phyloP scores from a whole-genome alignment of 768 basidiomycete species.

The Mycena galericulata region DNA sequence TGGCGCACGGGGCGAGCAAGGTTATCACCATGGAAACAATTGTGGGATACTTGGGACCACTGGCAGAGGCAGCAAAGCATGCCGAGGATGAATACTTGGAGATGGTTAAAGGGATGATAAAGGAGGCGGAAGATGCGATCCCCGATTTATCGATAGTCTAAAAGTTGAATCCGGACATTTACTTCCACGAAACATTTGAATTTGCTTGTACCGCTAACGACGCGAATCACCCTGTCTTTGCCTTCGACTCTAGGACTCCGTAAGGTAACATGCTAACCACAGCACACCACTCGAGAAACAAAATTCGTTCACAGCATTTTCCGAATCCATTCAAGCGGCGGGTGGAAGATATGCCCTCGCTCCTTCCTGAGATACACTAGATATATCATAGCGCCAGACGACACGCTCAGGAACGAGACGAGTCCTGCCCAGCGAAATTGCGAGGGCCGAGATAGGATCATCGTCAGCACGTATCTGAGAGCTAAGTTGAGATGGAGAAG shows the following conservation, averaged over 20 bases:
- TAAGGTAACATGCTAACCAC: no score
- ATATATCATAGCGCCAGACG: constrained; percentile 44
- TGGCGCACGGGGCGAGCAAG: constrained; percentile 19
- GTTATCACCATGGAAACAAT: constrained; percentile 27
- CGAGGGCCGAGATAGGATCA: constrained; percentile 36
- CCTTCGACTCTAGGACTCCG: no score
- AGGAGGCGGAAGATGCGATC: constrained; percentile 18
- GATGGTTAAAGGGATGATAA: constrained; percentile 13
- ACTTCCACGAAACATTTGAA: no score
- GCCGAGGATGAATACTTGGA: constrained; percentile 12
- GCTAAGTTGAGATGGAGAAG: no score
- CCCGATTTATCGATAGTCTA: background rate
- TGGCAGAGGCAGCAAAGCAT: constrained; percentile 42
- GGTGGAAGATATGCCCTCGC: constrained; percentile 48
- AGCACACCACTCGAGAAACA: no score
- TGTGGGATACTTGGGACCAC: constrained; percentile 46
- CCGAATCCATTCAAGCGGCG: constrained; percentile 35
- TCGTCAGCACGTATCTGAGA: constrained; percentile 34
- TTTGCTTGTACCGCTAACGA: no score
- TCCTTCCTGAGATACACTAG: constrained; percentile 45
- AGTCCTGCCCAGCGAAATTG: constrained; percentile 39
- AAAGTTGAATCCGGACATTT: no score
- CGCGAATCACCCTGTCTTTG: no score
- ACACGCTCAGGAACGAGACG: constrained; percentile 45
- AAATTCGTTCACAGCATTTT: constrained; percentile 29